Conservation (phyloP, 768 basidiomycete species). For the Hygrophoropsis aurantiaca region DNA sequence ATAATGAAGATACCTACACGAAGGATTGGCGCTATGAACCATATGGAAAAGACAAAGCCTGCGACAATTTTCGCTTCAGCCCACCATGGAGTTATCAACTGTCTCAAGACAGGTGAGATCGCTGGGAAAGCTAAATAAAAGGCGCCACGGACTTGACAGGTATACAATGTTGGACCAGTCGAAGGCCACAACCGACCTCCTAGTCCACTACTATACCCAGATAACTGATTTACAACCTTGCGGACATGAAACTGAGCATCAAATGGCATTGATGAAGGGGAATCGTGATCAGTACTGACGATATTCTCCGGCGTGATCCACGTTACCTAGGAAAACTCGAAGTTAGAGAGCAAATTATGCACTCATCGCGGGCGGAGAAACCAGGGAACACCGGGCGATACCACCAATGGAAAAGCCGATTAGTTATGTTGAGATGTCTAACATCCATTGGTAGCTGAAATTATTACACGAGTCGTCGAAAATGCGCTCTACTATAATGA, state of each 20-base stretch:
- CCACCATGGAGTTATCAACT: conserved; percentile 41
- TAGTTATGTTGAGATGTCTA: conserved; percentile 11
- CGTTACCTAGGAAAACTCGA: conserved; percentile 81
- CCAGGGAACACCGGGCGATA: not conserved
- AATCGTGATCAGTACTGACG: too few relatives aligned
- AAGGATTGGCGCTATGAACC: conserved; percentile 20
- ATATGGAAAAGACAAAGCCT: conserved; percentile 46
- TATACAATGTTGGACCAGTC: not conserved
- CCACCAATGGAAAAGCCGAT: conserved; percentile 9
- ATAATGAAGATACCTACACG: not conserved
- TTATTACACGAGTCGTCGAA: conserved; percentile 41
- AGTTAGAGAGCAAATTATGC: conserved; percentile 50
- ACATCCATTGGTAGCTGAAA: conserved; percentile 27
- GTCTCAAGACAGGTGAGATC: too few relatives aligned
- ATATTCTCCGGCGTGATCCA: conserved; percentile 78
- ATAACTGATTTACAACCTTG: not conserved
- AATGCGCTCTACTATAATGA: conserved; percentile 44
- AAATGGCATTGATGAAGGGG: too few relatives aligned
- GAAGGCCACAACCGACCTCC: conserved; percentile 8
- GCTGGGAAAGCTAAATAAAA: not conserved
- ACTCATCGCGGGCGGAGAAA: not conserved
- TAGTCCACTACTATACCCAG: not conserved
- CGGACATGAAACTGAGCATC: not conserved
- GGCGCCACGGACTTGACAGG: not conserved
- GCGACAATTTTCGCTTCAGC: conserved; percentile 31